phyloP scores from a whole-genome alignment of 225 moss, liverwort and hornwort species.

The Pleurozium schreberi region DNA sequence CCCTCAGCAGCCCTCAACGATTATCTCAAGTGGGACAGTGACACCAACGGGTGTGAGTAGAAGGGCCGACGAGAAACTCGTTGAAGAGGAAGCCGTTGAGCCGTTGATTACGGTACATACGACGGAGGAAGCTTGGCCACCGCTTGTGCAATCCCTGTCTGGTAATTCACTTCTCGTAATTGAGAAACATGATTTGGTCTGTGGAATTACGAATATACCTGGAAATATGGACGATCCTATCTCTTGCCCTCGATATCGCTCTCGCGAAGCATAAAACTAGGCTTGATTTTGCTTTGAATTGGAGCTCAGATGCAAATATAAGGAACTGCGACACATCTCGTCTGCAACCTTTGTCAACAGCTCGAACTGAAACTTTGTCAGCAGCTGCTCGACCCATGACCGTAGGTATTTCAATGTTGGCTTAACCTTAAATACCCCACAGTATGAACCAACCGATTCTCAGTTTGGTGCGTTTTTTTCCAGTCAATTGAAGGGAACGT shows the following conservation, averaged over 20 bases:
- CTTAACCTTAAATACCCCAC: not conserved
- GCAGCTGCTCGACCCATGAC: conserved; percentile 15
- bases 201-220: not conserved
- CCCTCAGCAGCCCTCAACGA: not conserved
- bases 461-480: not conserved
- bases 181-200: not conserved
- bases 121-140: conserved; percentile 11
- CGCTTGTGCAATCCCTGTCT: conserved; percentile 8
- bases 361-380: not conserved
- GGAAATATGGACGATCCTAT: not conserved
- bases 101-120: not conserved
- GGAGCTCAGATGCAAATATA: conserved; percentile 1
- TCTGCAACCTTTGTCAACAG: not conserved
- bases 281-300: not conserved
- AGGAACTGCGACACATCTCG: not conserved
- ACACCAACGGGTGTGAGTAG: not conserved
- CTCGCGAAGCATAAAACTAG: not conserved
- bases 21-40: not conserved
- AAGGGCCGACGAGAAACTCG: conserved; percentile 1
- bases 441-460: not conserved
- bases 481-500: not conserved
- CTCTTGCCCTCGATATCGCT: not conserved
- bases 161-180: conserved; percentile 1
- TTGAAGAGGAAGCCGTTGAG: conserved; percentile 5
- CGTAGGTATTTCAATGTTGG: conserved; percentile 10